Percentiles rank a stretch among this genome's conserved stretches.
These are phyloP conservation scores for Breviolum minutum DNA, from an alignment of 73 alveolate genomes.

Conservation along the genomic window DNA sequence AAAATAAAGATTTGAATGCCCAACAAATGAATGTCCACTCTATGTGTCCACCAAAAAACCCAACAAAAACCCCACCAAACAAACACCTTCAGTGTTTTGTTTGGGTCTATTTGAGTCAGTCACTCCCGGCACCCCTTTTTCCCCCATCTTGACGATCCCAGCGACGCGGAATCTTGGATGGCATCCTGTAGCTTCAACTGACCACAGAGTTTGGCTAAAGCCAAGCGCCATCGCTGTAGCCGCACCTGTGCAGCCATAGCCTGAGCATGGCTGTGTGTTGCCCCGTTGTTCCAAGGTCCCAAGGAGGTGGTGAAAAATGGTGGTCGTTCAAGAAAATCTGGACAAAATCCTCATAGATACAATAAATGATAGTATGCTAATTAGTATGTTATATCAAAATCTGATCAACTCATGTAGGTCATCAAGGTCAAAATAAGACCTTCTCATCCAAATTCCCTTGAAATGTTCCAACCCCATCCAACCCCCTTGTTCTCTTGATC, in stretches of 20 bases:
- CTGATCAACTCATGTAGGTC: too few relatives aligned
- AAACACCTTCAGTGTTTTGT: neutral
- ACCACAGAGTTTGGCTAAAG: slow-evolving; percentile 26
- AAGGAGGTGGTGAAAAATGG: neutral
- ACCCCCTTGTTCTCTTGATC: too few relatives aligned
- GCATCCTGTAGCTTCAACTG: slow-evolving; percentile 32
- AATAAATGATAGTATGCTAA: too few relatives aligned
- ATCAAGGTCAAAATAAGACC: too few relatives aligned
- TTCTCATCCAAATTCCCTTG: too few relatives aligned
- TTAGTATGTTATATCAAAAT: too few relatives aligned
- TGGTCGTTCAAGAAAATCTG: neutral
- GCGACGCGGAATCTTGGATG: slow-evolving; percentile 61
- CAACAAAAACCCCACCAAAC: neutral
- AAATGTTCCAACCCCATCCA: too few relatives aligned
- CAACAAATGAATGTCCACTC: neutral
- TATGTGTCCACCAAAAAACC: neutral
- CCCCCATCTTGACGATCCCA: neutral
- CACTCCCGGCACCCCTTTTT: neutral
- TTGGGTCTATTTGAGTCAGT: too few relatives aligned
- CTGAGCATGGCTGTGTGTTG: neutral
- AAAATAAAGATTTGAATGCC: neutral
- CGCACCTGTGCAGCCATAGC: slow-evolving; percentile 28
- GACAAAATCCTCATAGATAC: neutral
- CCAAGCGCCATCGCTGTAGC: slow-evolving; percentile 15
- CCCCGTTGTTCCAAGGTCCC: too few relatives aligned